Percentiles rank a stretch among this genome's conserved stretches.
Evolutionary conservation across 768 basidiomycete genomes (phyloP).

Genomic region (Hydnomerulius pinastri): DNA sequence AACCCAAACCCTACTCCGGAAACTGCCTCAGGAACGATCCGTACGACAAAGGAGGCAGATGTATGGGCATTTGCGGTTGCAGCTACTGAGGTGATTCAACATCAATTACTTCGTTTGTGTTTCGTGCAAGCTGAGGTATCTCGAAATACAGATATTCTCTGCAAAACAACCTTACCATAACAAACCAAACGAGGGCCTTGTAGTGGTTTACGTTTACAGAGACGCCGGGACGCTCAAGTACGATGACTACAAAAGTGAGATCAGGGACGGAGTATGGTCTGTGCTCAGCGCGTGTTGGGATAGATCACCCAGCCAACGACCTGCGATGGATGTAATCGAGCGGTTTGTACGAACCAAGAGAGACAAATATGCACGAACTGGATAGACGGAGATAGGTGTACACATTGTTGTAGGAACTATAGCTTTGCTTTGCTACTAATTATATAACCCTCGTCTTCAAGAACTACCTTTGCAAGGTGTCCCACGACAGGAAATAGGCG

Average conservation of each 20-base stretch:
- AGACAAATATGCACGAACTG: constrained; percentile 9
- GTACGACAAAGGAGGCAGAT: constrained; percentile 31
- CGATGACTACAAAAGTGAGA: constrained; percentile 19
- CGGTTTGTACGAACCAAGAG: constrained; percentile 23
- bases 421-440: constrained; percentile 28
- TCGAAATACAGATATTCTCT: constrained; percentile 24
- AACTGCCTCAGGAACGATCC: constrained; percentile 14
- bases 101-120: background rate
- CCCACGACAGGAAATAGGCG: constrained; percentile 63
- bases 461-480: constrained; percentile 54
- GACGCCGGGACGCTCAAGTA: constrained; percentile 13
- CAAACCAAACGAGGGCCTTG: constrained; percentile 10
- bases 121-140: background rate
- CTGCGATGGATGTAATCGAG: constrained; percentile 13
- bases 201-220: constrained; percentile 18
- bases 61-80: constrained; percentile 41
- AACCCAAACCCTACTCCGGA: constrained; percentile 9
- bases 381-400: background rate
- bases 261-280: constrained; percentile 20
- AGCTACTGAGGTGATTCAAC: constrained; percentile 32
- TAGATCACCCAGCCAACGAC: constrained; percentile 9
- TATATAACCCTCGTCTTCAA: constrained; percentile 54
- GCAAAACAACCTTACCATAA: constrained; percentile 20
- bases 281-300: constrained; percentile 22
- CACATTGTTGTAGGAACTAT: constrained; percentile 9